phyloP scores from a whole-genome alignment of 768 basidiomycete genomes.

The Mrakia hoshinonis region DNA sequence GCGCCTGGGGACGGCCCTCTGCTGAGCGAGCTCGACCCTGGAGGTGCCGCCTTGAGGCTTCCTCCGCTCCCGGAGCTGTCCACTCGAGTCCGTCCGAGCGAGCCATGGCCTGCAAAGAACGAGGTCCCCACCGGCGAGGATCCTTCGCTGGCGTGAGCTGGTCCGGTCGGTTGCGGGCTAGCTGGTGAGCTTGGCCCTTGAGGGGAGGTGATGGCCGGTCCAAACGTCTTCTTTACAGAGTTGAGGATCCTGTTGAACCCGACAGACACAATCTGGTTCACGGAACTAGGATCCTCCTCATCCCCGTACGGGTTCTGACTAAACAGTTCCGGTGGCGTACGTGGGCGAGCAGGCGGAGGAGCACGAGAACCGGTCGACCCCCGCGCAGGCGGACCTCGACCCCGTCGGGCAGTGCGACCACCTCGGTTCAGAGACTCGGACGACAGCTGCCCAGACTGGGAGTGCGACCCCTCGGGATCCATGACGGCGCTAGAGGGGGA shows the following conservation, averaged over 20 bases:
- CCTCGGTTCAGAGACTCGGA: background rate
- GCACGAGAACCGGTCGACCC: background rate
- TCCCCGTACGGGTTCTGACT: constrained; percentile 5
- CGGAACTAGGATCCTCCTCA: background rate
- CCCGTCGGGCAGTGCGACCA: background rate
- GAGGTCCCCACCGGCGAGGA: background rate
- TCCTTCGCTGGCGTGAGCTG: background rate
- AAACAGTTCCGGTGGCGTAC: background rate
- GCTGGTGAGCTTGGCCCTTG: background rate
- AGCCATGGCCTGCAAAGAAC: background rate
- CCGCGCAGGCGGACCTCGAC: background rate
- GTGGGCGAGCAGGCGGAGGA: background rate
- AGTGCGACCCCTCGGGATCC: no score
- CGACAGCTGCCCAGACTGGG: no score
- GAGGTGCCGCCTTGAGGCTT: background rate
- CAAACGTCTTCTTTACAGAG: background rate
- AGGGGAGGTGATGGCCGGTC: background rate
- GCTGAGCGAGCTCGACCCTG: background rate
- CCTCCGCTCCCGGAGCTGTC: background rate
- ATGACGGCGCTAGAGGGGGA: no score
- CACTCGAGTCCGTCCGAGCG: background rate
- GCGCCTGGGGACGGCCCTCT: background rate
- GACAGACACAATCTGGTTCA: background rate
- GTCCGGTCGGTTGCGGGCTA: background rate
- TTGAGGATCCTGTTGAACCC: constrained; percentile 6